phyloP scores from a whole-genome alignment of 2,329 filamentous ascomycete genomes.

The Neonectria faginata region DNA sequence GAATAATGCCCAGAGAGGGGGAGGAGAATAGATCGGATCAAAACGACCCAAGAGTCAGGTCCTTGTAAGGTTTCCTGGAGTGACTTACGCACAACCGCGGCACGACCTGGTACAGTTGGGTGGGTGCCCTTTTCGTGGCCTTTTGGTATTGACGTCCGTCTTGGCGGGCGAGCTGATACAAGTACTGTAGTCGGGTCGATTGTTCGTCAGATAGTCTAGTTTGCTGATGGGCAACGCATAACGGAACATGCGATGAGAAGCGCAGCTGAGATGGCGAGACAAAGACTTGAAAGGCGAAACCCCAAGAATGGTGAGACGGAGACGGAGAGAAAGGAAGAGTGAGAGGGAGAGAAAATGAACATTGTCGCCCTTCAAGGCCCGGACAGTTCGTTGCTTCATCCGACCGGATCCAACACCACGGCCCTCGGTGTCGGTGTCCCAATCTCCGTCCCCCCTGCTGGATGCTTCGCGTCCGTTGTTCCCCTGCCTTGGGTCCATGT shows the following conservation, averaged over 20 bases:
- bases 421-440: conserved; percentile 2
- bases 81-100: neutral
- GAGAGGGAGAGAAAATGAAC: neutral
- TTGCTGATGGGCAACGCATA: neutral
- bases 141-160: neutral
- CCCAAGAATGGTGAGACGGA: neutral
- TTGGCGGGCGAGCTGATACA: neutral
- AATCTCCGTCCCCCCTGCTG: conserved; percentile 5
- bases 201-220: neutral
- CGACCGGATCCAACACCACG: conserved; percentile 1
- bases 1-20: neutral
- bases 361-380: neutral
- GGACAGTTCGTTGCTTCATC: neutral
- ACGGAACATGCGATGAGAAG: too few relatives aligned
- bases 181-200: neutral
- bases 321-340: neutral
- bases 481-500: conserved; percentile 11
- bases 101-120: neutral
- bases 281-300: neutral
- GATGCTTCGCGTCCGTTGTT: conserved; percentile 10
- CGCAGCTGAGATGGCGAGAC: neutral
- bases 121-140: neutral
- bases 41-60: neutral
- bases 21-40: neutral
- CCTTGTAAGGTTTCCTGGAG: neutral